Conservation (phyloP, 2,329 filamentous ascomycete genomes). For the Pleochaeta shiraiana region DNA sequence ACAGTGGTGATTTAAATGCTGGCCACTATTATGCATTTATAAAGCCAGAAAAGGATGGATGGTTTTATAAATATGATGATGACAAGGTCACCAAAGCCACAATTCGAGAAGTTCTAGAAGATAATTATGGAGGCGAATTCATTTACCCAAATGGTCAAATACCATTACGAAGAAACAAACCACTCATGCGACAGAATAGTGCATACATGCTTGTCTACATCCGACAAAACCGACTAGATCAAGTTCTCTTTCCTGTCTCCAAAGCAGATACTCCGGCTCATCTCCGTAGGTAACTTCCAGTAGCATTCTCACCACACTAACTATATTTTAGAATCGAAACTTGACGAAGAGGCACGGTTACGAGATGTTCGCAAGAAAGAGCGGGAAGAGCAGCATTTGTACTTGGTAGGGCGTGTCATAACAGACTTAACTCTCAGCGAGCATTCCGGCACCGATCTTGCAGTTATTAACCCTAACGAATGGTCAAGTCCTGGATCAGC, state of each 20-base stretch:
- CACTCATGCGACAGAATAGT: constrained; percentile 47
- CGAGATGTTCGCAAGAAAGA: constrained; percentile 66
- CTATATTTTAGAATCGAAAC: constrained; percentile 34
- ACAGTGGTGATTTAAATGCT: constrained; percentile 90
- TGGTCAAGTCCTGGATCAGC: constrained; percentile 42
- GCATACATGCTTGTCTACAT: constrained; percentile 99
- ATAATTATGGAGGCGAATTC: constrained; percentile 91
- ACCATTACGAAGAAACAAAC: constrained; percentile 20
- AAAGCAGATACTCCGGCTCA: constrained; percentile 62
- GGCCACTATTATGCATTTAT: constrained; percentile 97
- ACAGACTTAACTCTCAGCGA: constrained; percentile 61
- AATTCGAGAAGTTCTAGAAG: constrained; percentile 74
- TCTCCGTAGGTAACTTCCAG: constrained; percentile 34
- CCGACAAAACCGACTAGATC: constrained; percentile 63
- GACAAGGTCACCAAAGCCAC: constrained; percentile 93
- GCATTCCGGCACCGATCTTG: constrained; percentile 71
- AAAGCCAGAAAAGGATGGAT: constrained; percentile 78
- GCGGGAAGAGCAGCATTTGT: constrained; percentile 83
- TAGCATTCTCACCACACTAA: constrained; percentile 4
- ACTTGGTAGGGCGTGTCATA: constrained; percentile 65
- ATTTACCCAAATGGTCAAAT: constrained; percentile 22
- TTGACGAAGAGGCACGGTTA: constrained; percentile 62
- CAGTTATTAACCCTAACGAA: constrained; percentile 37
- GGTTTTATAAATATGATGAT: constrained; percentile 95
- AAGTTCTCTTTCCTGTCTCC: constrained; percentile 56